Conservation (phyloP, 306 rosid species). For the Gastrolobium villosum region DNA sequence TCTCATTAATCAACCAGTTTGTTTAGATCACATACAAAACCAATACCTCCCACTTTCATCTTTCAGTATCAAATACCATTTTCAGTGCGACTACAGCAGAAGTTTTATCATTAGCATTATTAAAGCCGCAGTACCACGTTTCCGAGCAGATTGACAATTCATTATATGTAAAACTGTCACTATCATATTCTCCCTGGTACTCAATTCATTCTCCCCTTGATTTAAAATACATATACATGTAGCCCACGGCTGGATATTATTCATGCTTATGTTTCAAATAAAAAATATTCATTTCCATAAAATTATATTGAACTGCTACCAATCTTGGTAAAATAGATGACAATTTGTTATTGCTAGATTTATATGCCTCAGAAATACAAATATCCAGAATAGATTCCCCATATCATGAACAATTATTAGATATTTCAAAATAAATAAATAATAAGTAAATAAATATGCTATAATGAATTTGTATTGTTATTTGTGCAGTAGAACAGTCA, state of each 20-base stretch:
- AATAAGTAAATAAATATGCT: neutral
- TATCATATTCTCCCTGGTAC: neutral
- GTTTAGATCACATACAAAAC: neutral
- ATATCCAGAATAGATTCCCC: neutral
- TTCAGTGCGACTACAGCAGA: neutral
- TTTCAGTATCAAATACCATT: neutral
- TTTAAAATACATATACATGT: neutral
- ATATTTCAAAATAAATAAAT: neutral
- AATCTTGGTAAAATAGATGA: neutral
- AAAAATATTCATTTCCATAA: neutral
- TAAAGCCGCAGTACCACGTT: neutral
- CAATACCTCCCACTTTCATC: neutral
- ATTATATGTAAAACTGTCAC: neutral
- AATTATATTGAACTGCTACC: neutral
- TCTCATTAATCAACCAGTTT: neutral
- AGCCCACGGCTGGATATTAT: neutral
- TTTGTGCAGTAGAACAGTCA: neutral
- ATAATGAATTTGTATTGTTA: neutral
- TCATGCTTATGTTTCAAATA: too few species aligned
- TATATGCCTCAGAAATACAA: neutral
- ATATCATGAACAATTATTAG: neutral
- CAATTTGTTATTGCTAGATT: neutral
- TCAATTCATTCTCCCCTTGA: neutral
- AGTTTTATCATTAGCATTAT: neutral
- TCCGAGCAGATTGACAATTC: slow-evolving; percentile 8